phyloP scores from a whole-genome alignment of 2,329 filamentous ascomycete species.

The Biscogniauxia marginata region DNA sequence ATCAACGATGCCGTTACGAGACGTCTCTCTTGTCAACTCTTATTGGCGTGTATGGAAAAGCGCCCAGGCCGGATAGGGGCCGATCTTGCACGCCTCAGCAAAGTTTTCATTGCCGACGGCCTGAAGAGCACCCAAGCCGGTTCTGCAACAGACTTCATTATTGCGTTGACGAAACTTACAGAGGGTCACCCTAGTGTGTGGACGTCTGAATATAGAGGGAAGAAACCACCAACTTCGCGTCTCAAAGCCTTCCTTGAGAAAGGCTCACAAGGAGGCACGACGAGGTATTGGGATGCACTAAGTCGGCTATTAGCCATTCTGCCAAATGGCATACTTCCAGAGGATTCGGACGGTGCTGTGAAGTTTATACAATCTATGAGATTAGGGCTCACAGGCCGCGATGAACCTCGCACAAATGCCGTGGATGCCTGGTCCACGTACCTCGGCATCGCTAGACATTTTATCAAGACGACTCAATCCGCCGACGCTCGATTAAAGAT shows the following conservation, averaged over 20 bases:
- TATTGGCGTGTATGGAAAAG: conserved; percentile 48
- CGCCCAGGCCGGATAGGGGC: conserved; percentile 46
- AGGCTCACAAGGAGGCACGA: conserved; percentile 76
- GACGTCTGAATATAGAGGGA: conserved; percentile 58
- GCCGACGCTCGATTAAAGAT: conserved; percentile 45
- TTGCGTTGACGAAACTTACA: conserved; percentile 67
- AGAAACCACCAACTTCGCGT: conserved; percentile 53
- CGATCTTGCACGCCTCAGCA: conserved; percentile 51
- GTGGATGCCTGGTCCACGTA: conserved; percentile 74
- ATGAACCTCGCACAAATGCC: conserved; percentile 70
- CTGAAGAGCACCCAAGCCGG: conserved; percentile 70
- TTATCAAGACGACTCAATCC: conserved; percentile 47
- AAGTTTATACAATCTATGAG: conserved; percentile 67
- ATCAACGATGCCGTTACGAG: conserved; percentile 57
- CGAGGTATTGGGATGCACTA: conserved; percentile 71
- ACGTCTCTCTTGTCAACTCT: conserved; percentile 50
- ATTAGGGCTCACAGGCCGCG: conserved; percentile 68
- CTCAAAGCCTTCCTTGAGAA: conserved; percentile 74
- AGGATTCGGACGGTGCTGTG: conserved; percentile 51
- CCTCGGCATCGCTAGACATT: conserved; percentile 58
- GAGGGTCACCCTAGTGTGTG: conserved; percentile 66
- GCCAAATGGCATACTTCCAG: conserved; percentile 51
- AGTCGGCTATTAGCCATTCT: conserved; percentile 61
- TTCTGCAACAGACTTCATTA: conserved; percentile 70
- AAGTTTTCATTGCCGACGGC: conserved; percentile 68